Evolutionary conservation across 2,329 filamentous ascomycete genomes (phyloP), one percentile per base, ranked within the genome.

Genomic region (Aspergillus candidus): DNA sequence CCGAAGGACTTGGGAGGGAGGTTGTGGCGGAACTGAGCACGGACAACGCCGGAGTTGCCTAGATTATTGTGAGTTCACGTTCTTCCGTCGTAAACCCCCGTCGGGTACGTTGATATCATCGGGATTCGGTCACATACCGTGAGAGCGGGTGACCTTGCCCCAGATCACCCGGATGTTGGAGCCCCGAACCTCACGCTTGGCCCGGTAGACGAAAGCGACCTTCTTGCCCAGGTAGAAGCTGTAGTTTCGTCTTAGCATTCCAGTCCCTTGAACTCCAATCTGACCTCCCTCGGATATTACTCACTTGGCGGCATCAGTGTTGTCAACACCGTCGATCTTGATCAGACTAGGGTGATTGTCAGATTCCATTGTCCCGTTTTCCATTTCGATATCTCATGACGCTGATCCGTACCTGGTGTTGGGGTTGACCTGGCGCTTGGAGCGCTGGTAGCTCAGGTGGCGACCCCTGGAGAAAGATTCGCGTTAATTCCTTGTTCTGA

Each of bases 101-200:
- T 22, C 18, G 18, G 6, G 18, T 22, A 27, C 10, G 22, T 10
- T 10, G 22, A 27, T 40, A 18, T 35, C 17, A 47, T 44, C 29
- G 53, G 43, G 42, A 11, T 39, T 38, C 49, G 22, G 18, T 39
- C 39, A 72, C 75, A 64, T 86, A 91, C 87, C 91, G 77, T 97
- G 91, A 72, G 89, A 84, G 70, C 89, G 80, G 71, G 88, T 94
- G 72, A 97, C 85, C 81, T 95, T 96, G 79, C 91, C 91, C 89
- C 90, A 97, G 79, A 97, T 96, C 64, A 97, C 86, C 70, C 91
- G 84, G 77, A 97, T 94, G 85, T 97, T 97, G 73, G 89, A 91
- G 72, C 93, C 93, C 67, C 91, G 87, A 69, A 95, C 81, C 80
- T 95, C 88, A 77, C 84, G 90, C 76, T 88, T 84, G 64, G 84